These are phyloP conservation scores for Nymphaea thermarum DNA, from an alignment of 164 flowering plant genomes.

Conservation along the genomic window DNA sequence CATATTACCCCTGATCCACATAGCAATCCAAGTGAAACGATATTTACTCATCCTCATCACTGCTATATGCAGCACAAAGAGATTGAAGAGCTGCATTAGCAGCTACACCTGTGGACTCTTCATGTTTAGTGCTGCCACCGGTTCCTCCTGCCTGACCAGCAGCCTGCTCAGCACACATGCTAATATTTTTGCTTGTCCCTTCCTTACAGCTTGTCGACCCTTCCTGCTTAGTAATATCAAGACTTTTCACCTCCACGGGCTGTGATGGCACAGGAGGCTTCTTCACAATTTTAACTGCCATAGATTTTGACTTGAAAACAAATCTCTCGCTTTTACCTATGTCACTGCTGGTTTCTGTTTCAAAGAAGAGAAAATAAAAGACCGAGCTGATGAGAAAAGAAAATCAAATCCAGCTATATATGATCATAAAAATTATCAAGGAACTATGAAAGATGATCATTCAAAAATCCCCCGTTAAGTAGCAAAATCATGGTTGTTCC, in stretches of 20 bases:
- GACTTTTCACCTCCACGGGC: background rate
- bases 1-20: too few relatives aligned
- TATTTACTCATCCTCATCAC: background rate
- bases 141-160: background rate
- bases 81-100: background rate
- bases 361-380: background rate
- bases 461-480: too few relatives aligned
- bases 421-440: too few relatives aligned
- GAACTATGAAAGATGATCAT: too few relatives aligned
- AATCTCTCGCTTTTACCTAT: background rate
- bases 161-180: background rate
- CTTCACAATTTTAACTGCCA: background rate
- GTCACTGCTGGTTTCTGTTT: background rate
- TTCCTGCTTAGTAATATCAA: background rate
- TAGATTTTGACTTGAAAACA: background rate
- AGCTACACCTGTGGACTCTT: background rate
- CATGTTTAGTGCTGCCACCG: background rate
- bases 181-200: background rate
- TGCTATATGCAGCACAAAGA: background rate
- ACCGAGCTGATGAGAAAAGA: too few relatives aligned
- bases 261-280: background rate
- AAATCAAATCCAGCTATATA: too few relatives aligned
- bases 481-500: too few relatives aligned
- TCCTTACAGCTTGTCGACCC: background rate
- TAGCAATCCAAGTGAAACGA: background rate